Evolutionary conservation across 345 rosid species (phyloP), one percentile per base, ranked within the genome.

Genomic region (Euphorbia lathyris): DNA sequence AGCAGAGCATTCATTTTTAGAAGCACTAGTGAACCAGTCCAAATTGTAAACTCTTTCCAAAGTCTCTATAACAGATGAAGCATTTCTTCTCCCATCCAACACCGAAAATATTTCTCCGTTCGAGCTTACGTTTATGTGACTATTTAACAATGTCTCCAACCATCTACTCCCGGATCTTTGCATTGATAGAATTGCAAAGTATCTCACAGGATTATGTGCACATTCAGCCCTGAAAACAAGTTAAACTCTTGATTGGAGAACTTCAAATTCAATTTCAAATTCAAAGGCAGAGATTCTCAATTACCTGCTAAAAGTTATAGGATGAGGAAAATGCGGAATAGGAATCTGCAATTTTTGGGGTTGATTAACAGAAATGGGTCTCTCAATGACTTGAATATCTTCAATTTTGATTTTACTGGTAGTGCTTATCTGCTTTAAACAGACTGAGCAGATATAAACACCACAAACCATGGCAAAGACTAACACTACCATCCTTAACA

Each of bases 111-210:
- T 90, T 85, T 95, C 99, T 69, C 99, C 99, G 6, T 95, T 95
- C 4, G 99, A 95, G 71, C 97, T 95, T 50, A 95, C 85, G 76
- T 95, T 95, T 56, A 64, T 69, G 73, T 95, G 99, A 80, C 96
- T 95, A 78, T 95, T 95, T 71, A 92, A 81, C 82, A 95, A 83
- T 7, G 97, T 89, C 84, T 95, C 99, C 68, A 92, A 95, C 99
- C 99, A 95, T 58, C 99, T 97, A 70, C 97, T 92, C 63, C 97
- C 97, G 0, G 99, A 95, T 81, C 99, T 88, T 79, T 95, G 99
- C 97, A 88, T 92, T 9, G 99, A 95, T 57, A 95, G 36, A 65
- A 95, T 95, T 9, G 89, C 90, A 81, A 95, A 95, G 80, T 81
- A 87, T 30, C 86, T 77, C 52, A 95, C 96, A 3, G 99, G 97